Percentiles rank a stretch among this genome's conserved stretches.
These are phyloP conservation scores for Pichia terricola DNA, from an alignment of 1,139 yeast genomes.

Conservation along the genomic window DNA sequence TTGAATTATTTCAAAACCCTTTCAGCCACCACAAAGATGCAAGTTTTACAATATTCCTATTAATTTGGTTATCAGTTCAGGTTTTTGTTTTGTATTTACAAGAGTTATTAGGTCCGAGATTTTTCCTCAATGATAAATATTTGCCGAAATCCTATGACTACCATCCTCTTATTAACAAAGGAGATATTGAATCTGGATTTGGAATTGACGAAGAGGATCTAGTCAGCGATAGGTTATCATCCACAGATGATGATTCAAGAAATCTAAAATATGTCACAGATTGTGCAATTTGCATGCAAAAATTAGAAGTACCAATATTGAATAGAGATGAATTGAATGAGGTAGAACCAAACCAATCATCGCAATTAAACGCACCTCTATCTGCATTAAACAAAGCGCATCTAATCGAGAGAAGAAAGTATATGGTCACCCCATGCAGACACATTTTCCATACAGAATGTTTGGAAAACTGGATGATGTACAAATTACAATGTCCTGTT, in stretches of 20 bases:
- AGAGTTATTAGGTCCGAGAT: constrained; percentile 63
- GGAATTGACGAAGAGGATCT: constrained; percentile 21
- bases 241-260: constrained; percentile 15
- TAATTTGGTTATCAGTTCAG: constrained; percentile 50
- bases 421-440: constrained; percentile 89
- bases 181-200: constrained; percentile 56
- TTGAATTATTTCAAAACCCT: constrained; percentile 35
- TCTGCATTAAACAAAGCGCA: too few species aligned
- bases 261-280: constrained; percentile 35
- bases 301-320: constrained; percentile 52
- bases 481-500: constrained; percentile 87
- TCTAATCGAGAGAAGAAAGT: constrained; percentile 27
- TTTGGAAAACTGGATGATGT: constrained; percentile 88
- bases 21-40: constrained; percentile 54
- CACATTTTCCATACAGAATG: constrained; percentile 86
- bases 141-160: constrained; percentile 77
- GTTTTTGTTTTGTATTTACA: constrained; percentile 50
- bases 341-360: background rate
- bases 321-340: constrained; percentile 14
- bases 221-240: constrained; percentile 9
- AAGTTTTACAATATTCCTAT: constrained; percentile 34
- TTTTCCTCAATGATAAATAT: constrained; percentile 67
- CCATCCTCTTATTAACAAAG: constrained; percentile 52
- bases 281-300: constrained; percentile 87
- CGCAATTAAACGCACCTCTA: too few species aligned